Evolutionary conservation across 306 rosid genomes (phyloP).

Genomic region (Senna siamea): DNA sequence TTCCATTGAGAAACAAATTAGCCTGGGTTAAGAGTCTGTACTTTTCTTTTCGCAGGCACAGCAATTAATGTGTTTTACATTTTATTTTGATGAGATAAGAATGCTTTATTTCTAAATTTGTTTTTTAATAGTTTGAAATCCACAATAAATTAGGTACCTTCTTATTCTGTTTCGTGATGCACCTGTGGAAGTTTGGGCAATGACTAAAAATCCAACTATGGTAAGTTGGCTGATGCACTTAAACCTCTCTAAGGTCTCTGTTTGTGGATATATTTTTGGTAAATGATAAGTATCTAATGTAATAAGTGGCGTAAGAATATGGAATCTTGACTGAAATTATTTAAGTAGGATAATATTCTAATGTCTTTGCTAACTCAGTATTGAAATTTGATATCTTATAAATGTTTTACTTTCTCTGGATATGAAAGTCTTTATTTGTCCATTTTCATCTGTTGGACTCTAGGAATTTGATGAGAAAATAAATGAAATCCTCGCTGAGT

Average conservation of each 20-base stretch:
- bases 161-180: constrained; percentile 96
- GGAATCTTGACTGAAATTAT: neutral
- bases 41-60: neutral
- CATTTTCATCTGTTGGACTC: neutral
- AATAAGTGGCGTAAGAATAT: neutral
- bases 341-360: neutral
- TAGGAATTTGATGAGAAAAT: neutral
- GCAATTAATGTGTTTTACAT: no score
- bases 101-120: constrained; percentile 22
- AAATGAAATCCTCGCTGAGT: neutral
- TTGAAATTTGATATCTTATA: neutral
- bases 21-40: neutral
- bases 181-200: constrained; percentile 99
- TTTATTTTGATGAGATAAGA: neutral
- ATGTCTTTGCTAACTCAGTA: constrained; percentile 18
- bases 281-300: neutral
- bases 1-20: neutral
- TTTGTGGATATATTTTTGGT: neutral
- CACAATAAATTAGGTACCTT: constrained; percentile 76
- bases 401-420: neutral
- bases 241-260: neutral
- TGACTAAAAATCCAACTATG: constrained; percentile 96
- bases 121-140: constrained; percentile 34
- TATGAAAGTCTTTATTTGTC: neutral
- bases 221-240: constrained; percentile 56